Conservation (phyloP, 2,329 filamentous ascomycete genomes). For the Epichloe festucae region DNA sequence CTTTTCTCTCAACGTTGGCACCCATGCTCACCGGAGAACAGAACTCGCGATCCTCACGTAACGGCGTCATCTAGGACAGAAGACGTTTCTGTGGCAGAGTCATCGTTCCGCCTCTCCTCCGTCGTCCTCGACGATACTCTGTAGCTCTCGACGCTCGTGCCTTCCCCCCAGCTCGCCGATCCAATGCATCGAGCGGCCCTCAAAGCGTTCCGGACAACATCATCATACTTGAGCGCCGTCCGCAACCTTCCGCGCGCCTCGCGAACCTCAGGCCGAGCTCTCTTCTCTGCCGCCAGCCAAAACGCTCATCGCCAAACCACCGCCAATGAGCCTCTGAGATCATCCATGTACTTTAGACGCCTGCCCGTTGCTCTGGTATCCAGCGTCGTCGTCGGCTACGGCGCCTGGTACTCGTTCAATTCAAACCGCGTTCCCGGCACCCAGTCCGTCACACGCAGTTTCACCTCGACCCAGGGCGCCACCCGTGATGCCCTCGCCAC, state of each 20-base stretch:
- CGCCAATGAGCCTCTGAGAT: conserved; percentile 41
- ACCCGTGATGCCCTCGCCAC: conserved; percentile 32
- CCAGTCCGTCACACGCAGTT: conserved; percentile 26
- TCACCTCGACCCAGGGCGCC: conserved; percentile 25
- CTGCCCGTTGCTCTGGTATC: conserved; percentile 55
- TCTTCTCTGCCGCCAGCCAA: conserved; percentile 16
- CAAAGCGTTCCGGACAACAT: conserved; percentile 54
- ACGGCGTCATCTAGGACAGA: background rate
- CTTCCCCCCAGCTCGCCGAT: conserved; percentile 5
- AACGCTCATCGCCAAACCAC: conserved; percentile 18
- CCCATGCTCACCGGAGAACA: background rate
- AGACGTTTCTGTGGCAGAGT: background rate
- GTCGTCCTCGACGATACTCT: background rate
- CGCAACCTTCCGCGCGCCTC: conserved; percentile 39
- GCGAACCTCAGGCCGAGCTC: conserved; percentile 24
- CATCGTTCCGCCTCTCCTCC: background rate
- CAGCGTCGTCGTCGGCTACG: conserved; percentile 55
- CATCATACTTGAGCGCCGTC: conserved; percentile 50
- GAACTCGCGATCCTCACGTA: background rate
- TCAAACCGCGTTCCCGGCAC: conserved; percentile 19
- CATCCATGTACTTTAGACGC: conserved; percentile 65
- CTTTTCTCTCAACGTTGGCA: background rate
- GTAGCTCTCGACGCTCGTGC: background rate
- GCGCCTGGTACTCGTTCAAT: conserved; percentile 63
- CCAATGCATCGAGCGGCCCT: conserved; percentile 64